Evolutionary conservation across 192 early-diverging fungal species (phyloP).

Genomic region (Entomortierella parvispora): DNA sequence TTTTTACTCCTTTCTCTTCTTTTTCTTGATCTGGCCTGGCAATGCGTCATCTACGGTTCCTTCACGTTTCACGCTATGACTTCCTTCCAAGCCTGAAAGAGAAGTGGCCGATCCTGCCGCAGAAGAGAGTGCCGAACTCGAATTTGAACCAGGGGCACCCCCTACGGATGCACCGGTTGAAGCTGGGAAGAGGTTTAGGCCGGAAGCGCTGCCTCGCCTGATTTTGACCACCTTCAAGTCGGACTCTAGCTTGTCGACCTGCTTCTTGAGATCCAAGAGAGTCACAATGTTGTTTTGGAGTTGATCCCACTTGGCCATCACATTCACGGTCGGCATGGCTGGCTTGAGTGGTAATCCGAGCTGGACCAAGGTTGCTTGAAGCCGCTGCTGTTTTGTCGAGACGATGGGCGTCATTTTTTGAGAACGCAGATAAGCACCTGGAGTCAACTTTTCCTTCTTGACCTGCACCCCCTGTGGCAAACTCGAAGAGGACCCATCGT

Average conservation of each 20-base stretch:
- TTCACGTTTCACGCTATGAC: constrained; percentile 42
- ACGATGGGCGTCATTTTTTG: constrained; percentile 66
- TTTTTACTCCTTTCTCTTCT: constrained; percentile 47
- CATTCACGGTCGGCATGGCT: constrained; percentile 81
- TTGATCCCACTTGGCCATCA: constrained; percentile 84
- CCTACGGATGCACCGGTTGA: not conserved
- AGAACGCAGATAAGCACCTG: constrained; percentile 73
- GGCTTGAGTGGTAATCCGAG: constrained; percentile 64
- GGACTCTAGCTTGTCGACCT: constrained; percentile 81
- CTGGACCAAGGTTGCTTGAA: constrained; percentile 17
- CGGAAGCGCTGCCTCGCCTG: constrained; percentile 38
- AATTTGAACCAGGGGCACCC: not conserved
- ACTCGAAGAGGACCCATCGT: constrained; percentile 2
- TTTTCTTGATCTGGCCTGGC: constrained; percentile 39
- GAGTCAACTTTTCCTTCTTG: constrained; percentile 65
- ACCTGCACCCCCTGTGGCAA: constrained; percentile 21
- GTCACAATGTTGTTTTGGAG: constrained; percentile 78
- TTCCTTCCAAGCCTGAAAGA: not conserved
- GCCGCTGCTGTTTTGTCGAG: constrained; percentile 53
- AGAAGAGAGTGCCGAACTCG: not conserved
- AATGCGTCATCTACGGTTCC: constrained; percentile 34
- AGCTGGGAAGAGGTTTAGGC: constrained; percentile 53
- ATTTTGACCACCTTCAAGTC: constrained; percentile 69
- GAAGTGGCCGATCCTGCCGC: constrained; percentile 1
- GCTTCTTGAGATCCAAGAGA: constrained; percentile 85